phyloP scores from a whole-genome alignment of 768 basidiomycete genomes.

The Flagelloscypha sp. region DNA sequence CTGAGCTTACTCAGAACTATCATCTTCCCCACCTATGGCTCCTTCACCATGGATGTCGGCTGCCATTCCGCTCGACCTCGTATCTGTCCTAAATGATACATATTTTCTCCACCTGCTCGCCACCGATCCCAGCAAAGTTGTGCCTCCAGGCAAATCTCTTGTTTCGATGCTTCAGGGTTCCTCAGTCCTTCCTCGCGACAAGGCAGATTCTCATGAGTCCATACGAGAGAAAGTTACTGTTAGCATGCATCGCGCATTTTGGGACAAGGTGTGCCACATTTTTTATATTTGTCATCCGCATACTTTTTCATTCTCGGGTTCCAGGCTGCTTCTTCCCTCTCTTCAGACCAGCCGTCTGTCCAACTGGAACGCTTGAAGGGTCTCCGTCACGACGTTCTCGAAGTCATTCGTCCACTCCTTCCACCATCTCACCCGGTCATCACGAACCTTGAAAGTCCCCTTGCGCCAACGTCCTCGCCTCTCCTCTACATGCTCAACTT shows the following conservation, averaged over 20 bases:
- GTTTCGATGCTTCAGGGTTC: conserved; percentile 61
- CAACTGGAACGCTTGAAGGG: conserved; percentile 53
- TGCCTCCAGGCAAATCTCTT: conserved; percentile 69
- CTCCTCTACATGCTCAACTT: conserved; percentile 47
- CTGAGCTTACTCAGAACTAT: too few species aligned
- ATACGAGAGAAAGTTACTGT: conserved; percentile 41
- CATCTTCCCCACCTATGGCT: too few species aligned
- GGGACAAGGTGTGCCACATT: conserved; percentile 52
- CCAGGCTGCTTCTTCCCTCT: conserved; percentile 50
- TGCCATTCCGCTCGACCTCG: conserved; percentile 45
- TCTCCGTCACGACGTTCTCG: conserved; percentile 46
- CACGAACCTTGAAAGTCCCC: conserved; percentile 43
- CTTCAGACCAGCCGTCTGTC: conserved; percentile 46
- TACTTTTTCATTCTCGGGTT: too few species aligned
- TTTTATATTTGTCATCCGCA: conserved; percentile 4
- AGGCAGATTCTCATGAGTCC: conserved; percentile 17
- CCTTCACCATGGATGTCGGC: conserved; percentile 9
- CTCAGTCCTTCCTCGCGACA: conserved; percentile 23
- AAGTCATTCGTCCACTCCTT: conserved; percentile 47
- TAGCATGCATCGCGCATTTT: conserved; percentile 57
- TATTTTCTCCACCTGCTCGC: conserved; percentile 65
- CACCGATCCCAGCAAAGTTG: conserved; percentile 46
- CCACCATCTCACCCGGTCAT: conserved; percentile 46
- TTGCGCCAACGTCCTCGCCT: conserved; percentile 62
- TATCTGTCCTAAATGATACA: conserved; percentile 47